Conservation (phyloP, 768 basidiomycete genomes). For the Russula brevipes region DNA sequence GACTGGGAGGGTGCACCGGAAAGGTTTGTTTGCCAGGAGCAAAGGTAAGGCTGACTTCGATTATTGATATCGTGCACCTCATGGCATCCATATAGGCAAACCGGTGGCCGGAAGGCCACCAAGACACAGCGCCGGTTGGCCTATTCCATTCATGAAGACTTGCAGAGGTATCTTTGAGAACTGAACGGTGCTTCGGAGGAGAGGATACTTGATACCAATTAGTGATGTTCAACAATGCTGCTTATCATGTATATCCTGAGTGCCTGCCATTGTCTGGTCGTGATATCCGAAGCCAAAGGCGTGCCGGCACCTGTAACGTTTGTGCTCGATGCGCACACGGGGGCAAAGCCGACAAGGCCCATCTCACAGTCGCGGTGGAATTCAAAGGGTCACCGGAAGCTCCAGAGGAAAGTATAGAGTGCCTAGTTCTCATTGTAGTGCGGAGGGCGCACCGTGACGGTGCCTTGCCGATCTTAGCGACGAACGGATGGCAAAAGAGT, state of each 20-base stretch:
- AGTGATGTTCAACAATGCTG: no score
- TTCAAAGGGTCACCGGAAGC: conserved; percentile 17
- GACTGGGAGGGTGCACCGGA: conserved; percentile 98
- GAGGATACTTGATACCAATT: no score
- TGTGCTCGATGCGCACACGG: conserved; percentile 52
- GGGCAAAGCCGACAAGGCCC: conserved; percentile 43
- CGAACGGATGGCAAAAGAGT: conserved; percentile 58
- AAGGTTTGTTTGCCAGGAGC: conserved; percentile 97
- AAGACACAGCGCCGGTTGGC: conserved; percentile 82
- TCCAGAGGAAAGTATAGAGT: conserved; percentile 30
- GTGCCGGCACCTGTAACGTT: conserved; percentile 45
- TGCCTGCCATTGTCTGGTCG: no score
- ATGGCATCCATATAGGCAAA: conserved; percentile 47
- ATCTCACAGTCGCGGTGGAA: conserved; percentile 37
- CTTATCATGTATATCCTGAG: no score
- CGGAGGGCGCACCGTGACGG: conserved; percentile 56
- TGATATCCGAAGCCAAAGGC: conserved; percentile 35
- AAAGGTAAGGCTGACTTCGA: conserved; percentile 44
- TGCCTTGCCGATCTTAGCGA: conserved; percentile 56
- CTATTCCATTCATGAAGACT: conserved; percentile 77
- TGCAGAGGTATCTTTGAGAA: conserved; percentile 30
- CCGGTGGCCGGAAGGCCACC: conserved; percentile 82
- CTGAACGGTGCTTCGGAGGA: no score
- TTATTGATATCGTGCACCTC: neutral
- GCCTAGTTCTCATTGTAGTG: conserved; percentile 49